Percentiles rank a stretch among this genome's conserved stretches.
phyloP scores from a whole-genome alignment of 768 basidiomycete genomes.

The Suillus subaureus region DNA sequence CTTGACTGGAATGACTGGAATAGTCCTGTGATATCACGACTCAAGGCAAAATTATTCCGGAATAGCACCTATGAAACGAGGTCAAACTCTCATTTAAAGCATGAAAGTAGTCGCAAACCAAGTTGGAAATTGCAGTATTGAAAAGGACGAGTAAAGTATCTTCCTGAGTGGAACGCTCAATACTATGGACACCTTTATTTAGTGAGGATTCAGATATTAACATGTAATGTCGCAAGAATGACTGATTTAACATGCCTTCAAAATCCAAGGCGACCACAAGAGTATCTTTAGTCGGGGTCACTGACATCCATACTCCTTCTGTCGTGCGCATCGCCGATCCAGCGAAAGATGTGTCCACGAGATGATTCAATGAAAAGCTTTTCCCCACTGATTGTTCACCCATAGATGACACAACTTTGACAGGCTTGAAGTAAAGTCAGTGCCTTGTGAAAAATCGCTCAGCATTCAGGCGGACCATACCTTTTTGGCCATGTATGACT shows the following conservation, averaged over 20 bases:
- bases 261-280: slow-evolving; percentile 65
- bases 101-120: slow-evolving; percentile 37
- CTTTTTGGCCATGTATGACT: slow-evolving; percentile 62
- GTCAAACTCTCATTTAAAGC: background rate
- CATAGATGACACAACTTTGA: slow-evolving; percentile 69
- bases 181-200: slow-evolving; percentile 54
- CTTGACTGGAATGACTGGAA: slow-evolving; percentile 66
- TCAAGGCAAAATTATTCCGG: slow-evolving; percentile 66
- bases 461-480: slow-evolving; percentile 24
- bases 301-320: slow-evolving; percentile 70
- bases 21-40: slow-evolving; percentile 61
- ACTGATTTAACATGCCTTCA: slow-evolving; percentile 44
- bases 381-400: slow-evolving; percentile 71
- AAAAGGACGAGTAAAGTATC: slow-evolving; percentile 65
- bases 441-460: background rate
- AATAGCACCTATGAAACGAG: slow-evolving; percentile 52
- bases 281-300: slow-evolving; percentile 56
- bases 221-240: slow-evolving; percentile 8
- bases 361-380: slow-evolving; percentile 59
- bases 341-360: slow-evolving; percentile 65
- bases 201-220: background rate
- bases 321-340: slow-evolving; percentile 68
- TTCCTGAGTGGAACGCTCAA: slow-evolving; percentile 65
- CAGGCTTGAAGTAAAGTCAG: slow-evolving; percentile 43
- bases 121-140: slow-evolving; percentile 65